These are phyloP conservation scores for Sherardia arvensis DNA, from an alignment of 257 asterid genomes.

Conservation along the genomic window DNA sequence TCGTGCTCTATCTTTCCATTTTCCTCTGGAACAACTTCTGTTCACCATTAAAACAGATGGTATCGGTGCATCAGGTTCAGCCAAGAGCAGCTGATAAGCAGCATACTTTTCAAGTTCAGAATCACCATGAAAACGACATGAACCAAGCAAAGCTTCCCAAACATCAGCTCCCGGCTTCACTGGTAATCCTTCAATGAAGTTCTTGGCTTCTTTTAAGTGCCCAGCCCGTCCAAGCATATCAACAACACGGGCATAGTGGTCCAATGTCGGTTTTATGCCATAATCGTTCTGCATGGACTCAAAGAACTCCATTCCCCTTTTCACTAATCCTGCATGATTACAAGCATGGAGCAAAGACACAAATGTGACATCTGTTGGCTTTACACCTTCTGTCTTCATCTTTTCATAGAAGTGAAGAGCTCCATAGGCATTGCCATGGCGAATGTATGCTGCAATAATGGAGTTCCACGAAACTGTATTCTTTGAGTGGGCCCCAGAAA, in stretches of 20 bases:
- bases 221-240: conserved; percentile 93
- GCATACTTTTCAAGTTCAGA: conserved; percentile 61
- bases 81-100: conserved; percentile 45
- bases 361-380: conserved; percentile 68
- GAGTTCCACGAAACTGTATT: conserved; percentile 83
- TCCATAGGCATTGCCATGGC: conserved; percentile 58
- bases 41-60: conserved; percentile 70
- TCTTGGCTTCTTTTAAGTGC: conserved; percentile 54
- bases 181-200: conserved; percentile 43
- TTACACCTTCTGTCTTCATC: conserved; percentile 39
- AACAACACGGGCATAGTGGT: conserved; percentile 71
- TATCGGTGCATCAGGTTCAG: conserved; percentile 42
- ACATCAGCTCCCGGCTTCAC: conserved; percentile 47
- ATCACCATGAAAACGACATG: conserved; percentile 51
- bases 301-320: conserved; percentile 62
- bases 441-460: conserved; percentile 76
- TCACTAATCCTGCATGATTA: conserved; percentile 60
- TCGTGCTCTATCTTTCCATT: conserved; percentile 73
- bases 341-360: conserved; percentile 79
- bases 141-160: conserved; percentile 88
- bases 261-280: conserved; percentile 57
- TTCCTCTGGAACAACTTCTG: conserved; percentile 52
- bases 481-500: conserved; percentile 33
- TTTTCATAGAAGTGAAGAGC: conserved; percentile 44
- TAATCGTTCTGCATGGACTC: conserved; percentile 42